phyloP scores from a whole-genome alignment of 768 basidiomycete species.

The Tylopilus sp. region DNA sequence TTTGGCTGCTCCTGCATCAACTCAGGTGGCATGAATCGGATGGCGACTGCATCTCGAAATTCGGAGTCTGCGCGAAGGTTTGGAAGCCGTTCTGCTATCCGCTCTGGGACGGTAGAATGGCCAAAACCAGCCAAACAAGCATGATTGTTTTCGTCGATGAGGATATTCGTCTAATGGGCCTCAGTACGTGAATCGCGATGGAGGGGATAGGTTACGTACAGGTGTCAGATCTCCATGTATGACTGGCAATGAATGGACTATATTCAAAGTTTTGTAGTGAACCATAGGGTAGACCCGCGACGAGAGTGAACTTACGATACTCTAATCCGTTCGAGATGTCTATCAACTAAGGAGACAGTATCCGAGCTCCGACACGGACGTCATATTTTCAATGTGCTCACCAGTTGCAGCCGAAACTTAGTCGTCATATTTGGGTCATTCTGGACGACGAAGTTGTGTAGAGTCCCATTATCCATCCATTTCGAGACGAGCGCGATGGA shows the following conservation, averaged over 20 bases:
- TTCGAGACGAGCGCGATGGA: conserved; percentile 9
- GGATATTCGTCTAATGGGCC: conserved; percentile 9
- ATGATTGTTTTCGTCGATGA: conserved; percentile 7
- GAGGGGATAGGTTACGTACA: conserved; percentile 1
- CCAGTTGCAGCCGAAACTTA: conserved; percentile 7
- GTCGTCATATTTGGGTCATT: not conserved
- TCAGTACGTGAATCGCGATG: no score
- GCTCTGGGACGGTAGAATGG: conserved; percentile 10
- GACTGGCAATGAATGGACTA: conserved; percentile 15
- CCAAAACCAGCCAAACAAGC: conserved; percentile 12
- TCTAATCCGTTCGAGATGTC: conserved; percentile 17
- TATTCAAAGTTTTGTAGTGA: not conserved
- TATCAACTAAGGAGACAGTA: conserved; percentile 3
- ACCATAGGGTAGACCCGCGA: not conserved
- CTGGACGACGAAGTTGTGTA: conserved; percentile 2
- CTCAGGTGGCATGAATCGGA: conserved; percentile 16
- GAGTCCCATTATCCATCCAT: conserved; percentile 11
- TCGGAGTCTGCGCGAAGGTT: conserved; percentile 10
- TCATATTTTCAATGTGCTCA: not conserved
- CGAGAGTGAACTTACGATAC: conserved; percentile 4
- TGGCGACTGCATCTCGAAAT: conserved; percentile 7
- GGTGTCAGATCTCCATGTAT: conserved; percentile 14
- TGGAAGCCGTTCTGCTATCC: conserved; percentile 10
- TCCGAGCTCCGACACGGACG: not conserved
- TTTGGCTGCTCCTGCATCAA: conserved; percentile 1